Evolutionary conservation across 768 basidiomycete genomes (phyloP).

Genomic region (Lenzites betulinus): DNA sequence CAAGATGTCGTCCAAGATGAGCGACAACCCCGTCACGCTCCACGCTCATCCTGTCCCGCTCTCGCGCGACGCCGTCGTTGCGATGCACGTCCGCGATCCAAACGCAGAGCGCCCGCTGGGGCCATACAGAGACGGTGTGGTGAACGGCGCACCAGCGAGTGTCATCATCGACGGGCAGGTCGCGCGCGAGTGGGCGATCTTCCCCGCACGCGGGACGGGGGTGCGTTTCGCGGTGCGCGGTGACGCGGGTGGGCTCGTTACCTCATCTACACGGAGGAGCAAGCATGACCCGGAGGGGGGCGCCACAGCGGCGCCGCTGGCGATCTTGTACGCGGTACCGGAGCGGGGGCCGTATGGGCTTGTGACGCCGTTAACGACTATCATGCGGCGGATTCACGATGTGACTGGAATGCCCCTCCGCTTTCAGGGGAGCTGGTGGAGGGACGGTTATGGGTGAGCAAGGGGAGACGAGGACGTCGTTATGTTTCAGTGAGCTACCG

Average conservation of each 20-base stretch:
- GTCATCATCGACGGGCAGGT: slow-evolving; percentile 16
- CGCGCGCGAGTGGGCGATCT: slow-evolving; percentile 22
- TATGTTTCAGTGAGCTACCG: no score
- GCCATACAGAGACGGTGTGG: slow-evolving; percentile 20
- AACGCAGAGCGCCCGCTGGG: slow-evolving; percentile 22
- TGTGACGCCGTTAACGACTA: slow-evolving; percentile 20
- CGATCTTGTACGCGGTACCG: slow-evolving; percentile 17
- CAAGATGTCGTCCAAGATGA: slow-evolving; percentile 14
- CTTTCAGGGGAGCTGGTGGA: slow-evolving; percentile 17
- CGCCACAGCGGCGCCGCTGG: slow-evolving; percentile 4
- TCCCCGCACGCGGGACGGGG: slow-evolving; percentile 7
- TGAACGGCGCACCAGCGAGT: slow-evolving; percentile 21
- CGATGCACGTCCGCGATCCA: slow-evolving; percentile 21
- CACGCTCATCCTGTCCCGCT: slow-evolving; percentile 16
- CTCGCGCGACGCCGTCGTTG: slow-evolving; percentile 17
- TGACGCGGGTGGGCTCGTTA: slow-evolving; percentile 19
- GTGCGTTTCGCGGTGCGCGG: slow-evolving; percentile 19
- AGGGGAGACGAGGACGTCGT: background rate
- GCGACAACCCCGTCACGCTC: slow-evolving; percentile 15
- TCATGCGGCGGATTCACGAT: slow-evolving; percentile 18
- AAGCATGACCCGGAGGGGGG: background rate
- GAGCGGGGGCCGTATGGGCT: slow-evolving; percentile 24
- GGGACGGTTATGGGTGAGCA: slow-evolving; percentile 3
- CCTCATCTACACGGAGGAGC: background rate
- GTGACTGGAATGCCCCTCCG: slow-evolving; percentile 22